phyloP scores from a whole-genome alignment of 2,329 filamentous ascomycete species.

The Coniella vitis region DNA sequence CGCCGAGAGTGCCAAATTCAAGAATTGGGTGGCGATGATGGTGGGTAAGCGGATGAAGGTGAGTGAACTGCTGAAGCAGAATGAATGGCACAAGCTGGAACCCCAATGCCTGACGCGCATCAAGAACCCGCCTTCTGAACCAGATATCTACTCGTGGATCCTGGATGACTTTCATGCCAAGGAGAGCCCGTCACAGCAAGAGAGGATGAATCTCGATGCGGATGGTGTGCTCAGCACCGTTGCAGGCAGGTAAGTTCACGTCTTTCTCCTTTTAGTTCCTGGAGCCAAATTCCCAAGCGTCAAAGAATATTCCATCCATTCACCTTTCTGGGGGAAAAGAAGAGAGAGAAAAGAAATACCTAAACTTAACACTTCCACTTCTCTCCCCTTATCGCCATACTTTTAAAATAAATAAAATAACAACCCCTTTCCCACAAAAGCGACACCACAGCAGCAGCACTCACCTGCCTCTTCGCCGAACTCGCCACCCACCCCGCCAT shows the following conservation, averaged over 20 bases:
- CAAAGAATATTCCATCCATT: too few species aligned
- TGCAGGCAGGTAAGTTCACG: conserved; percentile 10
- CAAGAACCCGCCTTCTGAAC: conserved; percentile 8
- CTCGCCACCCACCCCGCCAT: conserved; percentile 6
- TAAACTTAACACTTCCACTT: too few species aligned
- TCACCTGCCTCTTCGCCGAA: conserved; percentile 12
- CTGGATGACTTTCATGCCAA: conserved; percentile 8
- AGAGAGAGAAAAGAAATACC: too few species aligned
- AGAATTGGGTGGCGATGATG: conserved; percentile 3
- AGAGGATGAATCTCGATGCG: conserved; percentile 3
- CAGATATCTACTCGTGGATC: conserved; percentile 10
- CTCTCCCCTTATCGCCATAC: too few species aligned
- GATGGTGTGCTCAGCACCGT: conserved; percentile 6
- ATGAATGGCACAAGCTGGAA: too few species aligned
- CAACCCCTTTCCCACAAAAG: neutral
- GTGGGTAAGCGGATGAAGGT: conserved; percentile 11
- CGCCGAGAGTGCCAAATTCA: conserved; percentile 4
- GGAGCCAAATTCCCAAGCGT: too few species aligned
- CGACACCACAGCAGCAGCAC: conserved; percentile 9
- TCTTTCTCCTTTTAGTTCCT: too few species aligned
- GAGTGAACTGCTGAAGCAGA: too few species aligned
- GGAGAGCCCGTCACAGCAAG: neutral
- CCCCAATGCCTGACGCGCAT: too few species aligned
- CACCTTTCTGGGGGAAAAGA: too few species aligned
- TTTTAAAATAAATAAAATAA: neutral